These are phyloP conservation scores for Paramarasmius palmivorus DNA, from an alignment of 1,284 basidiomycete genomes.

Conservation along the genomic window DNA sequence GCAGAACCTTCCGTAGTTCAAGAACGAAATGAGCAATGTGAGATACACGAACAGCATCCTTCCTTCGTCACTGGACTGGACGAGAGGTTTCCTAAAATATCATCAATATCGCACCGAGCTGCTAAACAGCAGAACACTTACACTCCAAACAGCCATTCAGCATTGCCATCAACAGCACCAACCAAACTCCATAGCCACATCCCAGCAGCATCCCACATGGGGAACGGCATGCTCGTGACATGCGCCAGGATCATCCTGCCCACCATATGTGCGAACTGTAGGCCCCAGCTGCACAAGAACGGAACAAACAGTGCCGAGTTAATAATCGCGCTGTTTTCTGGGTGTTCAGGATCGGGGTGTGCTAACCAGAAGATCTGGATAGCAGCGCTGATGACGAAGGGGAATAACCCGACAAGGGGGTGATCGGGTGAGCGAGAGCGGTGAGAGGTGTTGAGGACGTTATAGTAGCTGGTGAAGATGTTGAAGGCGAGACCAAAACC, in stretches of 20 bases:
- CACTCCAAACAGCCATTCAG: slow-evolving; percentile 68
- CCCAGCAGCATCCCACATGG: slow-evolving; percentile 71
- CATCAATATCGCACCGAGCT: slow-evolving; percentile 1
- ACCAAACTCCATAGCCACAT: slow-evolving; percentile 84
- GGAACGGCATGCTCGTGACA: slow-evolving; percentile 84
- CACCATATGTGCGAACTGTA: slow-evolving; percentile 86
- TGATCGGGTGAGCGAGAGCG: slow-evolving; percentile 39
- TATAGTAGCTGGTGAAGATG: slow-evolving; percentile 77
- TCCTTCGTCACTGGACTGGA: slow-evolving; percentile 63
- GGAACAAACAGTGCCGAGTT: slow-evolving; percentile 77
- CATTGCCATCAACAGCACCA: slow-evolving; percentile 83
- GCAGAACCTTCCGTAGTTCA: slow-evolving; percentile 81
- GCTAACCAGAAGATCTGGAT: slow-evolving; percentile 84
- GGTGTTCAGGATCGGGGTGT: slow-evolving; percentile 57
- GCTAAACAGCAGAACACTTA: slow-evolving; percentile 35
- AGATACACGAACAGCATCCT: slow-evolving; percentile 71
- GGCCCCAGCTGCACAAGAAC: slow-evolving; percentile 88
- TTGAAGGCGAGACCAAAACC: slow-evolving; percentile 80
- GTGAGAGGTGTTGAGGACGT: slow-evolving; percentile 63
- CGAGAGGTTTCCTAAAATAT: slow-evolving; percentile 55
- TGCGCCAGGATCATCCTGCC: slow-evolving; percentile 94
- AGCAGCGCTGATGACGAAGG: slow-evolving; percentile 71
- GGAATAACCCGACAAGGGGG: slow-evolving; percentile 78
- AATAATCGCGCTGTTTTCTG: slow-evolving; percentile 43
- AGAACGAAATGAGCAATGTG: slow-evolving; percentile 65